Evolutionary conservation across 257 asterid species (phyloP), one percentile per base, ranked within the genome.

Genomic region (Cruciata laevipes): DNA sequence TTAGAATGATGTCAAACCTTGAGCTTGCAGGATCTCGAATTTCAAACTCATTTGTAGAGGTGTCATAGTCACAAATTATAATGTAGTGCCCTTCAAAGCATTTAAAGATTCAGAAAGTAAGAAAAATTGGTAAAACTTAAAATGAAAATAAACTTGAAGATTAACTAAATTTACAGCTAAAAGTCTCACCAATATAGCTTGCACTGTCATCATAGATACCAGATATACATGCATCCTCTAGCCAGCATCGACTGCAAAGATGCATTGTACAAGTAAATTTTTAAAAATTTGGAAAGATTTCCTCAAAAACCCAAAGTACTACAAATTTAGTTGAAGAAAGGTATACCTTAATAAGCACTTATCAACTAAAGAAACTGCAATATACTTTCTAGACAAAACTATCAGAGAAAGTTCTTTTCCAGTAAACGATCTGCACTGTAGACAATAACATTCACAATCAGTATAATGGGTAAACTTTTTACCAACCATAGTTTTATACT

Each of bases 21-120:
- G 97, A 83, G 87, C 96, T 86, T 72, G 95, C 93, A 47, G 98
- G 98, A 83, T 93, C 98, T 72, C 98, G 95, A 75, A 93, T 88
- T 90, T 93, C 98, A 83, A 93, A 93, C 79, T 90, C 96, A 33
- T 88, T 73, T 64, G 88, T 74, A 27, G 76, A 85, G 62, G 91
- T 69, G 74, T 90, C 97, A 66, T 90, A 93, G 67, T 97, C 97
- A 78, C 98, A 93, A 14, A 93, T 84, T 63, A 93, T 87, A 47
- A 93, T 74, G 67, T 89, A 90, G 71, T 93, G 98, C 77, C 98
- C 98, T 93, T 82, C 58, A 56, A 61, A 69, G 49, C 27, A 35
- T 20, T 12, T 33, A 33, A 21, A 9, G 25, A 13, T 67, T 67
- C 68, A 73, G 68, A 66, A 31, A 53, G 37, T 63, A 8, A 20